Evolutionary conservation across 2,329 filamentous ascomycete species (phyloP).

Genomic region (Xylariomycetidae sp.): DNA sequence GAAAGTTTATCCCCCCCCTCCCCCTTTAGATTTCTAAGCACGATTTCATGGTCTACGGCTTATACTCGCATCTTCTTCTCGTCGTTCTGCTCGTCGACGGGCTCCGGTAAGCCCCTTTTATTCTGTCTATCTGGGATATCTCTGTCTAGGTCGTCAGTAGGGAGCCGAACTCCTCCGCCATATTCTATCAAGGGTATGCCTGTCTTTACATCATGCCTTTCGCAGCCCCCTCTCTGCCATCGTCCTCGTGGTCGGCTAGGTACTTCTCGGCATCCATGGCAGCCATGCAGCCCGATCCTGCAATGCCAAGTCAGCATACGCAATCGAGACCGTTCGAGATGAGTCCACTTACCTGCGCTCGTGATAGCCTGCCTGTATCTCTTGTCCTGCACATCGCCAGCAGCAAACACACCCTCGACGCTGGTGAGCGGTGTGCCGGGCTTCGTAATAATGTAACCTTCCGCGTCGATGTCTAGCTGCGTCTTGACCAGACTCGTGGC

Average conservation of each 20-base stretch:
- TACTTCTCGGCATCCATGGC: slow-evolving; percentile 95
- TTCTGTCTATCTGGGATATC: slow-evolving; percentile 6
- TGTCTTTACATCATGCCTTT: slow-evolving; percentile 23
- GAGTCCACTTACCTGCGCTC: slow-evolving; percentile 74
- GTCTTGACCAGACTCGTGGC: slow-evolving; percentile 87
- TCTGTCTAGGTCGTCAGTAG: slow-evolving; percentile 9
- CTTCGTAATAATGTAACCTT: slow-evolving; percentile 86
- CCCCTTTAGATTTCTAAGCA: too few relatives aligned
- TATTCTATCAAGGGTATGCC: slow-evolving; percentile 2
- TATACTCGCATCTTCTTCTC: too few relatives aligned
- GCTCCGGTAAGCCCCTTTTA: too few relatives aligned
- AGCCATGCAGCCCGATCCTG: slow-evolving; percentile 92
- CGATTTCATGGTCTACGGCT: too few relatives aligned
- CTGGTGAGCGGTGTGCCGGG: slow-evolving; percentile 82
- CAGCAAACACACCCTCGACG: slow-evolving; percentile 88
- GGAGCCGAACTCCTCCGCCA: slow-evolving; percentile 2
- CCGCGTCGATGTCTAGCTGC: slow-evolving; percentile 80
- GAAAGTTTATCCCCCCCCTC: too few relatives aligned
- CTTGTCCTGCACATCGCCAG: slow-evolving; percentile 98
- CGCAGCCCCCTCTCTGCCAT: slow-evolving; percentile 30
- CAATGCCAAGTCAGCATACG: neutral
- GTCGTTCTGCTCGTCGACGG: too few relatives aligned
- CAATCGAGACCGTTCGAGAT: neutral
- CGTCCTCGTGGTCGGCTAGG: slow-evolving; percentile 69
- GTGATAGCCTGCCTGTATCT: slow-evolving; percentile 96